Conservation (phyloP, 2,329 filamentous ascomycete species). For the Alternaria tenuissima region DNA sequence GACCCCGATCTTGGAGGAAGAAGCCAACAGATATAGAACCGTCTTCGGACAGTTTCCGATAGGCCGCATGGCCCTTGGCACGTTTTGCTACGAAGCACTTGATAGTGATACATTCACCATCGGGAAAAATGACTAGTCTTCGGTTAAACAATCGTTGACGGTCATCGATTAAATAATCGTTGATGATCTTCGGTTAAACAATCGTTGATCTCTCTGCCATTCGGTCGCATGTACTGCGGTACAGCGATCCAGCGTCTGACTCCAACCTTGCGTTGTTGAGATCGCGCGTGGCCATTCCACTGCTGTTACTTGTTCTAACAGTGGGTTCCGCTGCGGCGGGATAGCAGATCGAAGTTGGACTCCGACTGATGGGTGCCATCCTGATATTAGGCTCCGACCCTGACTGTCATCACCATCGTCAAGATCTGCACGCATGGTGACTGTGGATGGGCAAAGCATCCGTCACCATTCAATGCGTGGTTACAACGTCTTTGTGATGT, state of each 20-base stretch:
- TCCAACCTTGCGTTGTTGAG: neutral
- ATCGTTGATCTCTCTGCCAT: neutral
- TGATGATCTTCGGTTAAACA: no score
- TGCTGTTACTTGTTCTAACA: neutral
- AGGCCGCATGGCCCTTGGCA: slow-evolving; percentile 45
- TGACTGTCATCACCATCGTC: neutral
- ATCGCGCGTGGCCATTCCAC: neutral
- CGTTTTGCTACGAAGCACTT: slow-evolving; percentile 41
- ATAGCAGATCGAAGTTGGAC: neutral
- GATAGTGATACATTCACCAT: neutral
- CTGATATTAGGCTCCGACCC: neutral
- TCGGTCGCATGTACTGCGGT: neutral
- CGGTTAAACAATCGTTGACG: no score
- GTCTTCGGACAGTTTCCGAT: slow-evolving; percentile 30
- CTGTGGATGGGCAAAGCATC: neutral
- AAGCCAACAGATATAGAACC: slow-evolving; percentile 46
- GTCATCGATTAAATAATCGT: no score
- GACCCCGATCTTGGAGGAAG: slow-evolving; percentile 36
- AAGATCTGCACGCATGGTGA: neutral
- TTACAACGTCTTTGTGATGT: no score
- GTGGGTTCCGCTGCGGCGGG: neutral
- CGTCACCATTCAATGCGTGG: neutral
- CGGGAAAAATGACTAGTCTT: no score
- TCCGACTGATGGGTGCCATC: neutral
- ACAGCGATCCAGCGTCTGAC: neutral